phyloP scores from a whole-genome alignment of 2,329 filamentous ascomycete genomes.

The Xylariaceae sp. region DNA sequence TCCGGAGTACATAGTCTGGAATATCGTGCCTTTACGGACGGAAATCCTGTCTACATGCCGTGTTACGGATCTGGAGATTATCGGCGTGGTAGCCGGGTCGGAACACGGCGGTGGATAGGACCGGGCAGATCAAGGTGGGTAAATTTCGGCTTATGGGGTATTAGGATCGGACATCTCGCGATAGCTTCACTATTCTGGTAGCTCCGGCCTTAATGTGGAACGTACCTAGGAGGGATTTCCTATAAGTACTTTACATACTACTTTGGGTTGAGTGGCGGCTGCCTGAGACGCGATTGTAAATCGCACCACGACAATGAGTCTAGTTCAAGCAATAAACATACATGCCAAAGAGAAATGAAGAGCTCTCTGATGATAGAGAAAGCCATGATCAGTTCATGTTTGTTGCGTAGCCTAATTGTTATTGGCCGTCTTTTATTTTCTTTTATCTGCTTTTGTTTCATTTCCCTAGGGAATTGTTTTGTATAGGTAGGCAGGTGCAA shows the following conservation, averaged over 20 bases:
- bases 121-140: background rate
- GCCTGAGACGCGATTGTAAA: background rate
- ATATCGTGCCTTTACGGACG: background rate
- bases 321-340: background rate
- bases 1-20: background rate
- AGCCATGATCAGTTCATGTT: background rate
- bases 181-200: conserved; percentile 13
- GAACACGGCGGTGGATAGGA: background rate
- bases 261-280: background rate
- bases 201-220: background rate
- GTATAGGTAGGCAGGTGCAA: background rate
- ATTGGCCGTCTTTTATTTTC: conserved; percentile 12
- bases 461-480: conserved; percentile 2
- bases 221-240: background rate
- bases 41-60: background rate
- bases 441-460: background rate
- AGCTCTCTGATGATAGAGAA: background rate
- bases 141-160: background rate
- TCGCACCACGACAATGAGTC: background rate
- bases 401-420: conserved; percentile 1
- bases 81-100: background rate
- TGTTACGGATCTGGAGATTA: background rate
- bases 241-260: background rate
- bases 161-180: conserved; percentile 6
- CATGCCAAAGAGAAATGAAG: background rate